Evolutionary conservation across 2,329 filamentous ascomycete genomes (phyloP), one percentile per base, ranked within the genome.

Genomic region (Bipolaris cookei): DNA sequence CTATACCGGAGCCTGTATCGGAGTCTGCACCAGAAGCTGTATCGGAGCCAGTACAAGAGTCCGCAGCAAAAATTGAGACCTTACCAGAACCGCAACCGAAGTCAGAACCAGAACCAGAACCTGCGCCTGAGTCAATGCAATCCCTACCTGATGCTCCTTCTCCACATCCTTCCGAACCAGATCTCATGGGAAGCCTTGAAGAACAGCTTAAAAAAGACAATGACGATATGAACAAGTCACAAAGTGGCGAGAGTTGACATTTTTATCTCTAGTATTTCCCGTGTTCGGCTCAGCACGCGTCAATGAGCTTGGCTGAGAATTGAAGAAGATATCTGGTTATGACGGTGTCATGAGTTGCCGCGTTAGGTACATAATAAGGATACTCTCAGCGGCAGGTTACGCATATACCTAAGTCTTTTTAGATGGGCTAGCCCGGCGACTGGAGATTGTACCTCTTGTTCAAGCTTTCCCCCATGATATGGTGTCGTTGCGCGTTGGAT

Each of bases 181-280:
- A 83, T 69, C 64, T 83, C 30, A 67, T 83, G 25, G 80, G 79
- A 34, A 82, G 78, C 53, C 63, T 83, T 21, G 81, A 83, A 61
- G 76, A 75, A 21, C 80, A 80, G 52, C 61, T 81, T 43, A 74
- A 77, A 21, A 69, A 73, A 49, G 70, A 73, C 37, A 67, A 65
- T 49, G 59, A 68, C 30, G 59, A 63, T 3, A 62, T 62, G 51
- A 48, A 57, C 54, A 61, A 47, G 47, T 59, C 58, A 16, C 68
- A 54, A 56, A 42, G 20, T 23, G 49, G 23, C 37, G 13, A 41
- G 47, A 23, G 8, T 18, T 20, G 20, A 52, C 25, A 45, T 53
- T 14, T n/a, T n/a, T 42, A 2, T 23, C 25, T 42, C 18, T 42
- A 14, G n/a, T 14, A 20, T 35, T 30, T 2, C 14, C 3, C 7